A percentile compares a stretch with the other conserved stretches of the same genome.
phyloP scores from a whole-genome alignment of 1,139 yeast genomes.

The Yamadazyma oceani region DNA sequence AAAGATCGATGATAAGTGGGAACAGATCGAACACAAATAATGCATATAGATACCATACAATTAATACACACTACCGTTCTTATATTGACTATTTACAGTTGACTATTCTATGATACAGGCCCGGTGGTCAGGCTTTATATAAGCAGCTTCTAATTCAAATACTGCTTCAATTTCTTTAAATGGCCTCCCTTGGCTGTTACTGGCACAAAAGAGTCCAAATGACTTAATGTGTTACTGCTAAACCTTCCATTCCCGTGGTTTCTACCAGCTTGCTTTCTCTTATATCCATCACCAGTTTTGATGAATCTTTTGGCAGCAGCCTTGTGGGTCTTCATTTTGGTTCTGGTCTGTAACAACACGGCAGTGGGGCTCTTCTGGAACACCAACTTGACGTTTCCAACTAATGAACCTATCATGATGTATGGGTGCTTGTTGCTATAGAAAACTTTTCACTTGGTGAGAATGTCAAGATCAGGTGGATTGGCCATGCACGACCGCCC shows the following conservation, averaged over 20 bases:
- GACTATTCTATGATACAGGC: too few species aligned
- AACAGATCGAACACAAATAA: slow-evolving; percentile 31
- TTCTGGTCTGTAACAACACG: slow-evolving; percentile 44
- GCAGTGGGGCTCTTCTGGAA: slow-evolving; percentile 22
- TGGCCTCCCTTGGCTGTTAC: slow-evolving; percentile 56
- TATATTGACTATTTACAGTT: too few species aligned
- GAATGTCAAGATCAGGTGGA: too few species aligned
- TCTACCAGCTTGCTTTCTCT: slow-evolving; percentile 78
- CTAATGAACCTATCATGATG: slow-evolving; percentile 12
- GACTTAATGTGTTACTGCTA: slow-evolving; percentile 62
- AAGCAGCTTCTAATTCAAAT: too few species aligned
- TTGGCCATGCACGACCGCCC: too few species aligned
- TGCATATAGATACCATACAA: background rate
- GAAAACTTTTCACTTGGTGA: slow-evolving; percentile 6
- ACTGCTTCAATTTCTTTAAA: slow-evolving; percentile 40
- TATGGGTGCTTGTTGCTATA: background rate
- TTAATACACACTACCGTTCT: too few species aligned
- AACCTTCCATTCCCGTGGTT: slow-evolving; percentile 94
- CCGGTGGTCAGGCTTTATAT: too few species aligned
- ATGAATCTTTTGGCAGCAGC: slow-evolving; percentile 85
- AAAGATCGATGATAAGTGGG: slow-evolving; percentile 53
- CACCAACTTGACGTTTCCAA: slow-evolving; percentile 17
- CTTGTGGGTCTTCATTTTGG: slow-evolving; percentile 62
- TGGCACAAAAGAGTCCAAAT: slow-evolving; percentile 60
- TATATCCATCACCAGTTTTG: slow-evolving; percentile 50